phyloP scores from a whole-genome alignment of 768 basidiomycete genomes.

The Boletus subcaerulescens region DNA sequence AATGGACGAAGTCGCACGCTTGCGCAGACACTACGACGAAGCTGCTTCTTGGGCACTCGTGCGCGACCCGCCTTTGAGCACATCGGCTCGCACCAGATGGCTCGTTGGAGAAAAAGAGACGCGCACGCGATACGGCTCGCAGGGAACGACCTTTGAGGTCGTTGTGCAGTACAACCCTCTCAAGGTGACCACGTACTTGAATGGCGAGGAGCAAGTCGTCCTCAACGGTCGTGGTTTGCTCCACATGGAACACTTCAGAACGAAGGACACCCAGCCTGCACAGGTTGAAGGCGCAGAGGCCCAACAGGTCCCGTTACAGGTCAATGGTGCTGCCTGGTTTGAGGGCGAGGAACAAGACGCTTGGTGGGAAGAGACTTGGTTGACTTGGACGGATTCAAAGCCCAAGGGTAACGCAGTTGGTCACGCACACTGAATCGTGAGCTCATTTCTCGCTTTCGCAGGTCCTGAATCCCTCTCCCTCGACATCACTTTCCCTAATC shows the following conservation, averaged over 20 bases:
- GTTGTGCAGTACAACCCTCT: slow-evolving; percentile 74
- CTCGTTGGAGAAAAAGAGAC: slow-evolving; percentile 60
- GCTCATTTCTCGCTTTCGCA: slow-evolving; percentile 33
- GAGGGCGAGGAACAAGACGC: slow-evolving; percentile 83
- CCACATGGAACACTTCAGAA: slow-evolving; percentile 98
- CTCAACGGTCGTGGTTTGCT: slow-evolving; percentile 87
- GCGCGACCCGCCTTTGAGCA: slow-evolving; percentile 63
- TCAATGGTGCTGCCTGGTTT: slow-evolving; percentile 70
- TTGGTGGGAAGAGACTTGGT: slow-evolving; percentile 88
- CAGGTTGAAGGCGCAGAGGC: slow-evolving; percentile 38
- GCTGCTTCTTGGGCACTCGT: slow-evolving; percentile 87
- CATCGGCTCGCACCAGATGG: slow-evolving; percentile 52
- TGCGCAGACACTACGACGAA: slow-evolving; percentile 87
- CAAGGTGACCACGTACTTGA: slow-evolving; percentile 64
- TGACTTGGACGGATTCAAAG: slow-evolving; percentile 87
- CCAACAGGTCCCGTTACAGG: slow-evolving; percentile 54
- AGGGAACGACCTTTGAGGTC: slow-evolving; percentile 60
- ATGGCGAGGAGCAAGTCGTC: slow-evolving; percentile 80
- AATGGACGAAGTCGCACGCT: slow-evolving; percentile 84
- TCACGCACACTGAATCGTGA: neutral
- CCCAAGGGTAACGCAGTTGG: slow-evolving; percentile 71
- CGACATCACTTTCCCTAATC: slow-evolving; percentile 91
- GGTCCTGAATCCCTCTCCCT: slow-evolving; percentile 93
- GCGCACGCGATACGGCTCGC: slow-evolving; percentile 61
- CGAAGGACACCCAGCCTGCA: slow-evolving; percentile 46